phyloP scores from a whole-genome alignment of 192 early-diverging fungal species.

The Radiomyces spectabilis region DNA sequence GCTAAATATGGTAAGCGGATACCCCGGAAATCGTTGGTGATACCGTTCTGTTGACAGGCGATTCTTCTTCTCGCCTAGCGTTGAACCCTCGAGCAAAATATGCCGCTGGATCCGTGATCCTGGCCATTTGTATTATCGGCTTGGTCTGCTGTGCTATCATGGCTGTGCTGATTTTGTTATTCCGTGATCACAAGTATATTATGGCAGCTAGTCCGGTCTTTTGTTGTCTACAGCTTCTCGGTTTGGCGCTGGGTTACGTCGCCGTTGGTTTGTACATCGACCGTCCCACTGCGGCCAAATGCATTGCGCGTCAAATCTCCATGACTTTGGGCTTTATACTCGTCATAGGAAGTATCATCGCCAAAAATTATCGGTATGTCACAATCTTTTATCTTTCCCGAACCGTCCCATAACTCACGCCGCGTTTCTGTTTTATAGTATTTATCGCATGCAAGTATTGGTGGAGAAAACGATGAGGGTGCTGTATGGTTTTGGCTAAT shows the following conservation, averaged over 20 bases:
- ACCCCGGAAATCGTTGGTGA: neutral
- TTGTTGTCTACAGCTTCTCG: constrained; percentile 32
- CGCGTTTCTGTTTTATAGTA: constrained; percentile 20
- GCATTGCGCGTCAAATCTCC: constrained; percentile 24
- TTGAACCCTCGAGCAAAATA: constrained; percentile 22
- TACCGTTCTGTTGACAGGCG: neutral
- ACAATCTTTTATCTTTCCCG: constrained; percentile 8
- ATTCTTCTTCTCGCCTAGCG: constrained; percentile 1
- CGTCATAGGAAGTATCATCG: constrained; percentile 40
- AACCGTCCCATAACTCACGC: constrained; percentile 25
- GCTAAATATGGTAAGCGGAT: constrained; percentile 1
- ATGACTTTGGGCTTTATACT: constrained; percentile 33
- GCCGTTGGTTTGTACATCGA: constrained; percentile 22
- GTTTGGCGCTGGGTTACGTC: constrained; percentile 27
- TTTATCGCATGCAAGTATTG: constrained; percentile 26
- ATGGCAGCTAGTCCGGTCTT: constrained; percentile 40
- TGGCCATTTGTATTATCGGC: constrained; percentile 20
- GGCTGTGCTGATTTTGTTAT: constrained; percentile 23
- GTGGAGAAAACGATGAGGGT: too few relatives aligned
- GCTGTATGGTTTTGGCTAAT: neutral
- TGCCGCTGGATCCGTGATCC: constrained; percentile 20
- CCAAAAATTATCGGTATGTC: constrained; percentile 37
- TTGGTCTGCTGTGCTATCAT: constrained; percentile 23
- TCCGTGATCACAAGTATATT: constrained; percentile 29
- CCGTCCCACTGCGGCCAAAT: constrained; percentile 13